phyloP scores from a whole-genome alignment of 257 asterid genomes.

The Anisodus tanguticus region DNA sequence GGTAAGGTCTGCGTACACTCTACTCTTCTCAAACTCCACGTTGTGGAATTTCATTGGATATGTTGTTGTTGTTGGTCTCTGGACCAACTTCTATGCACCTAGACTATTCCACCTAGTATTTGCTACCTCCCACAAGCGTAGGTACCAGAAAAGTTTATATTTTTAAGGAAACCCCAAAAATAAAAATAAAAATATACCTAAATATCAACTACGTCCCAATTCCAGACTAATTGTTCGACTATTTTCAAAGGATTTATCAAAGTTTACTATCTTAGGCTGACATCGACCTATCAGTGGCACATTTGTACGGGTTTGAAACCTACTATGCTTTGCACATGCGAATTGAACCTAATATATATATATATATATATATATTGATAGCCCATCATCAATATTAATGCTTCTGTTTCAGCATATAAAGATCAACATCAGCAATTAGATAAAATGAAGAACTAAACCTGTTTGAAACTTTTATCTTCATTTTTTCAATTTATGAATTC shows the following conservation, averaged over 20 bases:
- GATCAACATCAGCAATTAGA: constrained; percentile 7
- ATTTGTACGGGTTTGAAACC: not conserved
- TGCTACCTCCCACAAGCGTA: not conserved
- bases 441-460: constrained; percentile 10
- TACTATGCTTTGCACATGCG: not conserved
- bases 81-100: not conserved
- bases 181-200: not conserved
- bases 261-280: not conserved
- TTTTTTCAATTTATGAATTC: constrained; percentile 20
- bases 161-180: not conserved
- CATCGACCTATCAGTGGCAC: not conserved
- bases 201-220: not conserved
- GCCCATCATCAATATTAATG: not conserved
- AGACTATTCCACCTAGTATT: not conserved
- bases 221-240: not conserved
- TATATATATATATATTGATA: not conserved
- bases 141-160: not conserved
- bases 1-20: too few species aligned
- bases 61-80: too few species aligned
- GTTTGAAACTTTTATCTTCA: not conserved
- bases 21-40: too few species aligned
- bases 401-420: not conserved
- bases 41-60: too few species aligned
- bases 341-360: not conserved
- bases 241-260: not conserved